Base-by-base conservation (phyloP, 2,329 filamentous ascomycete species). In the Colletotrichum cereale region DNA sequence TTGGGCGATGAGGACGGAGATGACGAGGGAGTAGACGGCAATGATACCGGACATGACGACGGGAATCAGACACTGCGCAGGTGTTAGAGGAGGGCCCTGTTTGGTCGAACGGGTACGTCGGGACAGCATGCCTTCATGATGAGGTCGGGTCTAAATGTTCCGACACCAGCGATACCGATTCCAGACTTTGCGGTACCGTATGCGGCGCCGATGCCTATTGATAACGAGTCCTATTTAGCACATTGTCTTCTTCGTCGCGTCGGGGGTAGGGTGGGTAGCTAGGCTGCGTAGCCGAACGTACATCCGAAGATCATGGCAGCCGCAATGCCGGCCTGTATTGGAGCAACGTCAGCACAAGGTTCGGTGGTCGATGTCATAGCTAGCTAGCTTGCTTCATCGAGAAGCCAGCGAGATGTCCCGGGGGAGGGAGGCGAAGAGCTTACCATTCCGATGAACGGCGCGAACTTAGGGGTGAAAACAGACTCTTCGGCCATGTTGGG, bases 21-120 rank as follows among this genome's bases (percentile, higher is more conserved):
- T 95, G 78, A 99, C 96, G 77, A 99, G 93, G 62, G 95, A 94
- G 85, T 99, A 99, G 76, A 99, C 96, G 70, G 96, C 96, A 79
- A 99, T 94, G 81, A 99, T 99, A 90, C 96, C 96, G 77, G 96
- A 97, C 96, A 99, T 99, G 86, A 99, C 92, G 75, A 96, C 93
- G 74, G 93, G 93, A 76, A 96, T 95, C 64, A 96, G 86, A 68
- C 92, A 95, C 93, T 95, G 77, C 42, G 38, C 38, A 12, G 29
- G 24, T 21, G 47, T 62, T 61, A 70, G 65, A 56, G 5, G 52
- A 14, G 4, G 57, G 12, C 40, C 26, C 34, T 36, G 11, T 44
- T 50, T 7, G 16, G 16, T 36, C 24, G 66, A 29, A 12, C 11
- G 42, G 18, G 21, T 40, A 55, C 18, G 10, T 40, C 21, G 16